phyloP scores from a whole-genome alignment of 164 flowering plant species.

The Euptelea pleiosperma region DNA sequence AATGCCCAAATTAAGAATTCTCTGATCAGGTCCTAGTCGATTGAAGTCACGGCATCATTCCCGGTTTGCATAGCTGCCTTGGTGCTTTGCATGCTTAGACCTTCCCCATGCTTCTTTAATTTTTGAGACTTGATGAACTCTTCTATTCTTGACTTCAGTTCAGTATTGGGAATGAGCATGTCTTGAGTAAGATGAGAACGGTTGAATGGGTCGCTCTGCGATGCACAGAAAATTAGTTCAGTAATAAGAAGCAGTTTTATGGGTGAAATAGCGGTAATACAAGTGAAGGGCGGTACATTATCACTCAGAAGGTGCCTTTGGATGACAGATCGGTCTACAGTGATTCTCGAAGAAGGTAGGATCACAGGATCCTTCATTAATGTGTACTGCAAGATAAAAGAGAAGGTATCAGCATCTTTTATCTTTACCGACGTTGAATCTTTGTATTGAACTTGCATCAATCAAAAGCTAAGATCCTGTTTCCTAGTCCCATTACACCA shows the following conservation, averaged over 20 bases:
- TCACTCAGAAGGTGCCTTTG: constrained; percentile 97
- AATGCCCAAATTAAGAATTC: not conserved
- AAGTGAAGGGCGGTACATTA: constrained; percentile 33
- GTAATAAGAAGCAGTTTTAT: not conserved
- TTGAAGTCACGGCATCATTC: constrained; percentile 30
- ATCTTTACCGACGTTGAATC: no score
- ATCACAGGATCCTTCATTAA: constrained; percentile 97
- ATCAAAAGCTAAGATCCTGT: no score
- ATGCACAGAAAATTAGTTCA: not conserved
- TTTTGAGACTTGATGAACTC: constrained; percentile 65
- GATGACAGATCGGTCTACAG: constrained; percentile 85
- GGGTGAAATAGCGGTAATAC: no score
- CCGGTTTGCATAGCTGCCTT: constrained; percentile 47
- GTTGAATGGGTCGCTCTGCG: constrained; percentile 93
- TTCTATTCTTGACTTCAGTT: constrained; percentile 74
- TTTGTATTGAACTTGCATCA: no score
- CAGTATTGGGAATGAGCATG: constrained; percentile 78
- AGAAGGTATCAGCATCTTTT: not conserved
- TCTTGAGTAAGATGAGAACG: constrained; percentile 91
- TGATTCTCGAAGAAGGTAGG: constrained; percentile 86
- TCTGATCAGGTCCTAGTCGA: constrained; percentile 28
- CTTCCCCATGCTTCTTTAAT: constrained; percentile 35
- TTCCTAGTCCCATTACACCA: no score
- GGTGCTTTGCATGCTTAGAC: constrained; percentile 28
- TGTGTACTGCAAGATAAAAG: constrained; percentile 67